A percentile compares a stretch with the other conserved stretches of the same genome.
phyloP scores from a whole-genome alignment of 192 early-diverging fungal species.

The Coemansia asiatica region DNA sequence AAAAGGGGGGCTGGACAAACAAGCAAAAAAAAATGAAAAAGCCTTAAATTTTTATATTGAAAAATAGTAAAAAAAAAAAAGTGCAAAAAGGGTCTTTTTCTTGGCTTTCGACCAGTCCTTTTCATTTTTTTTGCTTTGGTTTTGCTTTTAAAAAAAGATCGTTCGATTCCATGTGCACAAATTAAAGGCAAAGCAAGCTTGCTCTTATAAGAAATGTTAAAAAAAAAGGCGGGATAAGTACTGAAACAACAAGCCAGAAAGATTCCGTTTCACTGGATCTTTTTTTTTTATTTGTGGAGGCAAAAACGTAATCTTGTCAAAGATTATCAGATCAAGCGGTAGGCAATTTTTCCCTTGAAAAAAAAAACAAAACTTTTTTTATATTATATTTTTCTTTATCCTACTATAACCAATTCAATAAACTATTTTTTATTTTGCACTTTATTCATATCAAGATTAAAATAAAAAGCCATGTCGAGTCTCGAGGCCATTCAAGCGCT shows the following conservation, averaged over 20 bases:
- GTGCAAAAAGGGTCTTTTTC: neutral
- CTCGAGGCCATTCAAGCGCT: slow-evolving; percentile 27
- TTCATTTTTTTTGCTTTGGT: neutral
- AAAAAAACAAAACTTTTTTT: neutral
- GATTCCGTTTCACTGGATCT: neutral
- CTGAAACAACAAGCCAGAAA: neutral
- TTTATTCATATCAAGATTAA: no score
- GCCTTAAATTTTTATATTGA: no score
- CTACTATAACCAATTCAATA: neutral
- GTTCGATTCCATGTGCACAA: neutral
- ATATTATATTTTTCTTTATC: neutral
- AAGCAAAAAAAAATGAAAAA: slow-evolving; percentile 4
- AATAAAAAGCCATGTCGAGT: slow-evolving; percentile 23
- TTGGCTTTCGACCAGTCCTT: neutral
- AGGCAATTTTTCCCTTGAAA: no score
- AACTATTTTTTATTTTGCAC: neutral
- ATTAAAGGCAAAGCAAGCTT: no score
- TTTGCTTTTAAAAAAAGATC: no score
- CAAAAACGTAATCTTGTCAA: no score
- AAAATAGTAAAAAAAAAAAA: no score
- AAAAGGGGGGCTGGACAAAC: neutral
- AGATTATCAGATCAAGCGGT: no score
- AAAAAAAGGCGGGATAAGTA: slow-evolving; percentile 4
- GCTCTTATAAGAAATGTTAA: no score
- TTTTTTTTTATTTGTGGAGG: no score